Base-by-base conservation (phyloP, 371 early-diverging fungal species). In the Apophysomyces variabilis region DNA sequence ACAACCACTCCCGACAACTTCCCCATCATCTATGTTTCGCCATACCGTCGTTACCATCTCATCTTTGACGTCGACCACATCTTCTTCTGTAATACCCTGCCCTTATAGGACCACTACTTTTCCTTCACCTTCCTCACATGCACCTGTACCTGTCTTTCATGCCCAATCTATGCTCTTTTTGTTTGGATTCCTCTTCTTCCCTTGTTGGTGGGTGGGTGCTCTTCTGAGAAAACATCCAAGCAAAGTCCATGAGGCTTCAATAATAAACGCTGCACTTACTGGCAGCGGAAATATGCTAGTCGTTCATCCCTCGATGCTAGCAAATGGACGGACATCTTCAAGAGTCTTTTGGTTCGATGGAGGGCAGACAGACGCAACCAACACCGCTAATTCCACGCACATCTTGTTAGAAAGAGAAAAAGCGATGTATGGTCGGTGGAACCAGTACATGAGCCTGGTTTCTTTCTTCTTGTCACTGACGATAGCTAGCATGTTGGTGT, bases 201-300 rank as follows among this genome's bases (percentile, higher is more conserved):
- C 82, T 13, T 75, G 73, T 57, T 81, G 82, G 82, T 81, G 82
- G 82, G 65, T 76, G 9, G 82, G 77, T 37, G 76, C 71, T 2
- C 78, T 72, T 60, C 65, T 38, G 5, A 9, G 58, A 32, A 35
- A 35, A 14, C 13, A 36, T 11, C 11, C 58, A 7, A 58, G 1
- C 7, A 12, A 12, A 8, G 32, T 13, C 12, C 18, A 18, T n/a
- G 57, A 57, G 26, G 4, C 16, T 7, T 26, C 57, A n/a, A 16
- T 9, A 54, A 5, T 21, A 54, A 54, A 9, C 1, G 26, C 38
- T 13, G n/a, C 32, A 1, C 32, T 35, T 9, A 35, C 58, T n/a
- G 11, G 37, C 16, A 39, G 16, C 21, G 35, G 56, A 1, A 5
- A 12, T 65, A 61, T 50, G 8, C 44, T 63, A 13, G 59, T 74